Evolutionary conservation across 768 basidiomycete species (phyloP).

Genomic region (Russula brevipes): DNA sequence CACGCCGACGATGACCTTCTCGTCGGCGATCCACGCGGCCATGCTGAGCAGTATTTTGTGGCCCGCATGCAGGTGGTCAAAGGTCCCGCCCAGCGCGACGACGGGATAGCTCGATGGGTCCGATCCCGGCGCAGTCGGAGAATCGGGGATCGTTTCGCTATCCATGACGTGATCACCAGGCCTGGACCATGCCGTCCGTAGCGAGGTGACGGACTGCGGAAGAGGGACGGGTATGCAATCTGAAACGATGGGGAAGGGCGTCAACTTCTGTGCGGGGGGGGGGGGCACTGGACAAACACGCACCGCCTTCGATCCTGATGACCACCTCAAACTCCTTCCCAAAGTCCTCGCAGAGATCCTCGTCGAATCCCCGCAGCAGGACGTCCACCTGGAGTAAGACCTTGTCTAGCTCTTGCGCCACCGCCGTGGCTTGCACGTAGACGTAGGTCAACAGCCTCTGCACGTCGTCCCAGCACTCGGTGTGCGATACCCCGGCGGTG

Average conservation of each 20-base stretch:
- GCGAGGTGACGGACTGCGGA: conserved; percentile 20
- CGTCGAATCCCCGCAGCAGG: conserved; percentile 55
- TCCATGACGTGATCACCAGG: conserved; percentile 20
- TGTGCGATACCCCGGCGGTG: conserved; percentile 34
- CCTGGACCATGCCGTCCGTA: conserved; percentile 22
- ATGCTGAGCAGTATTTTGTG: conserved; percentile 96
- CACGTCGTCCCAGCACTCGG: conserved; percentile 55
- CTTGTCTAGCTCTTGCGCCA: conserved; percentile 61
- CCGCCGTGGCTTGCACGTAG: conserved; percentile 80
- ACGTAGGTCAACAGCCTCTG: conserved; percentile 76
- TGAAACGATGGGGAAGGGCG: background rate
- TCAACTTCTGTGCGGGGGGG: too few species aligned
- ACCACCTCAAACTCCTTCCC: conserved; percentile 35
- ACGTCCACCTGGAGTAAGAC: conserved; percentile 77
- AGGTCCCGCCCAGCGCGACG: conserved; percentile 90
- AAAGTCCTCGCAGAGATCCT: conserved; percentile 38
- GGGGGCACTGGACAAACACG: conserved; percentile 26
- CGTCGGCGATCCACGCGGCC: conserved; percentile 72
- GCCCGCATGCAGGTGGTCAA: conserved; percentile 95
- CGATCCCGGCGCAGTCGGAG: conserved; percentile 14
- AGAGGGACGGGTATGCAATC: conserved; percentile 26
- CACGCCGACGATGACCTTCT: conserved; percentile 86
- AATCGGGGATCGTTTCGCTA: background rate
- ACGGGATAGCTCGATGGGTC: conserved; percentile 48
- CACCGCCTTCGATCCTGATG: conserved; percentile 25